Evolutionary conservation across 2,329 filamentous ascomycete species (phyloP), one percentile per base, ranked within the genome.

Genomic region (Trichoderma harzianum): DNA sequence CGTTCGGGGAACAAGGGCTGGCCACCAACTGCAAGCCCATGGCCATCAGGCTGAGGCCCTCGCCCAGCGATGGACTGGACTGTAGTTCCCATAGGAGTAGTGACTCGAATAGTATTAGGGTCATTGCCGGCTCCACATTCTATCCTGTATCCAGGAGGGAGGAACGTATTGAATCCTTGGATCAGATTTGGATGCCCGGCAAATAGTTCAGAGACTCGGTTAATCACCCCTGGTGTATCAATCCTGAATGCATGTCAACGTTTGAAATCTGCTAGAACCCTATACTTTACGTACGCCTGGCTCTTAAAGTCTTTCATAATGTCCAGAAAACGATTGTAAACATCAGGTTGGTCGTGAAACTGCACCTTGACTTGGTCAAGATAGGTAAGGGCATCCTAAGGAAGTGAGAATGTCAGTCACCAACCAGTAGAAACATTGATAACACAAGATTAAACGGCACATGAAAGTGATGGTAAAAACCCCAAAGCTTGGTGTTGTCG

Each of bases 261-360:
- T 53, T 53, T 58, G 69, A 87, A 91, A 83, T 97, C 94, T 34
- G 53, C 39, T 30, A 7, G 14, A 26, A n/a, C 12, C 39, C 14
- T 7, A 14, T 60, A 55, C 7, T 53, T 61, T 70, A 87, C 92
- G 83, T 85, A 95, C 89, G 95, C 94, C 83, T 97, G 95, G 77
- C 94, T 97, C 83, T 99, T 99, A 81, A 99, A 99, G 77, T 99
- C 96, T 79, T 99, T 99, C 96, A 99, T 99, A 63, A 99, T 99
- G 77, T 99, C 96, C 60, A 99, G 84, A 77, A 99, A 98, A 47
- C 93, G 88, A 78, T 98, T 98, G 78, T 99, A 99, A 0, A 99
- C 96, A 81, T 98, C 95, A 5, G 96, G 95, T 76, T 98, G 94
- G 74, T 98, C 95, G 73, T 94, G 93, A 77, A 99, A 99, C 78